Base-by-base conservation (phyloP, 306 rosid species). In the Prunus davidiana region DNA sequence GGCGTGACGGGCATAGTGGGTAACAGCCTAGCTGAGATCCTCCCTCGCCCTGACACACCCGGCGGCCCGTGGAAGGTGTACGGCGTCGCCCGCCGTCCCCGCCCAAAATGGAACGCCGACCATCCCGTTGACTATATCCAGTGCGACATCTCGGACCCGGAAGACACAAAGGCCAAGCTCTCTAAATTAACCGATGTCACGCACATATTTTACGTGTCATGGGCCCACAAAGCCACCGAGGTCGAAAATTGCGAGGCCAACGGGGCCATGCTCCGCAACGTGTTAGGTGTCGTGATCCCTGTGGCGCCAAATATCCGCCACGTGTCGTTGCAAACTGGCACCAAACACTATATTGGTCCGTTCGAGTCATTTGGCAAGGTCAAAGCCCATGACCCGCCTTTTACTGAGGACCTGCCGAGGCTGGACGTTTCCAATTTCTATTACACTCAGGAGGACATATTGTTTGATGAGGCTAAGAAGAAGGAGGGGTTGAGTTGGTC, bases 1-100 rank as follows among this genome's bases (percentile, higher is more conserved):
- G 93, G 96, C 43, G 86, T 90, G 7, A 88, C 96, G 0, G 96
- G 93, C 22, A 86, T 90, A 69, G 96, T 90, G 0, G 93, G 92
- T 38, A 90, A 90, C 51, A 90, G 96, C 85, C 84, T 90, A 3
- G 89, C 96, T 16, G 96, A 90, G 73, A 90, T 90, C 18, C 89
- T 90, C 2, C 96, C 96, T 0, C 88, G 84, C n/a, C 46, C 83
- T 3, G 88, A 90, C 68, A 88, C 96, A 1, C 96, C 96, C 8
- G 90, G 89, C 6, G 95, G 90, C 1, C 89, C 84, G 24, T 90
- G 96, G 93, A 88, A 88, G 19, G 89, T 90, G 64, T 90, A 90
- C 70, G 93, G 96, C 52, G 90, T 91, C 3, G 93, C 89, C 0
- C 90, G 96, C 19, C 84, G 96, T 2, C 90, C 91, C 3, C 86